A percentile compares a stretch with the other conserved stretches of the same genome.
Evolutionary conservation across 768 basidiomycete species (phyloP).

Genomic region (Calocybe gangraenosa): DNA sequence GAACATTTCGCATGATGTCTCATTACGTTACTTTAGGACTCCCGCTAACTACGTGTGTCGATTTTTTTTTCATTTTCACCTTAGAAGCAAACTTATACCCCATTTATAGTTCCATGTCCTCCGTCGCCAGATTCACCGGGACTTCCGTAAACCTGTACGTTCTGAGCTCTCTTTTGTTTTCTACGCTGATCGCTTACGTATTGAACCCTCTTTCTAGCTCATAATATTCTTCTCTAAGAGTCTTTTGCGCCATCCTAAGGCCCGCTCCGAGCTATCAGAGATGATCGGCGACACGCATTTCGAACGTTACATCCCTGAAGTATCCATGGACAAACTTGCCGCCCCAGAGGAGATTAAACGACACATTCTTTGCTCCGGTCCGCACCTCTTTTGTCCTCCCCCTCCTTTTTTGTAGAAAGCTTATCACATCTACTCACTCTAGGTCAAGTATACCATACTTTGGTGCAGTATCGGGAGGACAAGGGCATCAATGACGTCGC

Average conservation of each 20-base stretch:
- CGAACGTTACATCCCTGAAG: constrained; percentile 90
- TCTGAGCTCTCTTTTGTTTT: too few species aligned
- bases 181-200: not conserved
- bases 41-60: constrained; percentile 89
- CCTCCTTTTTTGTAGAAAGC: constrained; percentile 1
- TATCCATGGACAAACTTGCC: constrained; percentile 65
- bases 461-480: constrained; percentile 87
- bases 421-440: not conserved
- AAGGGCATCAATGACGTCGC: constrained; percentile 90
- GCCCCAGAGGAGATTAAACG: constrained; percentile 83
- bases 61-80: not conserved
- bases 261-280: constrained; percentile 81
- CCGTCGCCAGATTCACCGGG: constrained; percentile 94
- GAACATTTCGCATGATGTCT: too few species aligned
- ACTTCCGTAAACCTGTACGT: constrained; percentile 93
- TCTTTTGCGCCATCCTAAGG: constrained; percentile 90
- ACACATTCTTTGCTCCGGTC: constrained; percentile 87
- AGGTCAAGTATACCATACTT: constrained; percentile 93
- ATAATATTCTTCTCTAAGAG: constrained; percentile 97
- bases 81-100: constrained; percentile 4
- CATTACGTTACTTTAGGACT: too few species aligned
- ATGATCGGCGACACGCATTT: constrained; percentile 89
- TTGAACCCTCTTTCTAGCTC: constrained; percentile 48
- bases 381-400: constrained; percentile 5
- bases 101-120: constrained; percentile 83